Evolutionary conservation across 306 rosid genomes (phyloP).

Genomic region (Arachis hypogaea): DNA sequence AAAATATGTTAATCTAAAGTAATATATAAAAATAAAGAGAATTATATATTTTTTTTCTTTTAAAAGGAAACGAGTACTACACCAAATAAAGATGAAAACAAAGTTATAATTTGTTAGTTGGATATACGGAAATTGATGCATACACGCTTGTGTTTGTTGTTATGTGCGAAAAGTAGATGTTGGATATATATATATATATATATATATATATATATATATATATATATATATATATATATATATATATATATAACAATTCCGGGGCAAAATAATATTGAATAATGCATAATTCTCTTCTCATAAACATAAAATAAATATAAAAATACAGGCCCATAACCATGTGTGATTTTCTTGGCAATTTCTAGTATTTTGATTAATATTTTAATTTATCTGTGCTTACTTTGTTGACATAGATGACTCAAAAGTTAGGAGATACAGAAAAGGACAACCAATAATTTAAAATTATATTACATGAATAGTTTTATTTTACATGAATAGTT

Average conservation of each 20-base stretch:
- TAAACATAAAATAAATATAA: slow-evolving; percentile 7
- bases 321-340: slow-evolving; percentile 22
- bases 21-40: no score
- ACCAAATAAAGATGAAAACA: no score
- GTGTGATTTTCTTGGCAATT: slow-evolving; percentile 24
- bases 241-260: neutral
- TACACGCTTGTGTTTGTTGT: slow-evolving; percentile 28
- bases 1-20: no score
- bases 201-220: neutral
- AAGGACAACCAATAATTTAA: slow-evolving; percentile 23
- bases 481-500: neutral
- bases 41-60: no score
- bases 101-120: no score
- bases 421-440: slow-evolving; percentile 22
- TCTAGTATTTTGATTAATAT: slow-evolving; percentile 4
- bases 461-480: neutral
- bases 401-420: slow-evolving; percentile 25
- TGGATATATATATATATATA: neutral
- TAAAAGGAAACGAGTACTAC: no score
- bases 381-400: slow-evolving; percentile 29
- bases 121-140: slow-evolving; percentile 8
- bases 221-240: neutral
- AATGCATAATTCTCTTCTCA: slow-evolving; percentile 33
- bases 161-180: slow-evolving; percentile 24
- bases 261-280: slow-evolving; percentile 24